These are phyloP conservation scores for Penicillium expansum DNA, from an alignment of 2,329 filamentous ascomycete species.

Conservation along the genomic window DNA sequence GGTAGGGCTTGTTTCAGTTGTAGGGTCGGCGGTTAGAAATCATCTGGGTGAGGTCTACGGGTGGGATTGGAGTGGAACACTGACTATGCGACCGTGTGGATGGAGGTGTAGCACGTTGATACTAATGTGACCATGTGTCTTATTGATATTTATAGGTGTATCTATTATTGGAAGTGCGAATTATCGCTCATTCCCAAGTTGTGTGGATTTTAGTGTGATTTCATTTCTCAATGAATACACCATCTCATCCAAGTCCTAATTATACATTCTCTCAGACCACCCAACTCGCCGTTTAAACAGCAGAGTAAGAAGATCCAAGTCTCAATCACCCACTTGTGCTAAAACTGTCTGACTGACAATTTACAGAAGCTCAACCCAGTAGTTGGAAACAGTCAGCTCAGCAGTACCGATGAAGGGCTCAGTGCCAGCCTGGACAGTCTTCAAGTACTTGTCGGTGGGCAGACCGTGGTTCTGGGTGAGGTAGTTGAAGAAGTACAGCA, in stretches of 20 bases:
- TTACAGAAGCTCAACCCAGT: not conserved
- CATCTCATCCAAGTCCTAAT: too few relatives aligned
- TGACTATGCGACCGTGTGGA: not conserved
- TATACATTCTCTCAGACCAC: not conserved
- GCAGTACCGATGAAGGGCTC: slow-evolving; percentile 38
- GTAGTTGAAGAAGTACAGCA: slow-evolving; percentile 58
- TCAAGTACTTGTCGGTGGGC: slow-evolving; percentile 50
- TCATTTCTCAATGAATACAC: not conserved
- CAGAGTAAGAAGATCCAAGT: not conserved
- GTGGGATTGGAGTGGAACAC: not conserved
- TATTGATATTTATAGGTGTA: not conserved
- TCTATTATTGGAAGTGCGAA: not conserved
- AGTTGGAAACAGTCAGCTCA: slow-evolving; percentile 20
- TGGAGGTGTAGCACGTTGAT: not conserved
- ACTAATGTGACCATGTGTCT: not conserved
- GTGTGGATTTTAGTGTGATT: too few relatives aligned
- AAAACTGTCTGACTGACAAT: not conserved
- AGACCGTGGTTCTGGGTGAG: slow-evolving; percentile 44
- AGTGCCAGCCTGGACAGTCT: slow-evolving; percentile 45
- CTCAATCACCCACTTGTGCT: not conserved
- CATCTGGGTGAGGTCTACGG: not conserved
- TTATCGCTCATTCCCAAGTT: not conserved
- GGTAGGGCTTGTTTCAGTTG: slow-evolving; percentile 8
- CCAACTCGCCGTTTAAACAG: not conserved
- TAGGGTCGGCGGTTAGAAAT: slow-evolving; percentile 5